Conservation (phyloP, 2,329 filamentous ascomycete genomes). For the Bretziella fagacearum region DNA sequence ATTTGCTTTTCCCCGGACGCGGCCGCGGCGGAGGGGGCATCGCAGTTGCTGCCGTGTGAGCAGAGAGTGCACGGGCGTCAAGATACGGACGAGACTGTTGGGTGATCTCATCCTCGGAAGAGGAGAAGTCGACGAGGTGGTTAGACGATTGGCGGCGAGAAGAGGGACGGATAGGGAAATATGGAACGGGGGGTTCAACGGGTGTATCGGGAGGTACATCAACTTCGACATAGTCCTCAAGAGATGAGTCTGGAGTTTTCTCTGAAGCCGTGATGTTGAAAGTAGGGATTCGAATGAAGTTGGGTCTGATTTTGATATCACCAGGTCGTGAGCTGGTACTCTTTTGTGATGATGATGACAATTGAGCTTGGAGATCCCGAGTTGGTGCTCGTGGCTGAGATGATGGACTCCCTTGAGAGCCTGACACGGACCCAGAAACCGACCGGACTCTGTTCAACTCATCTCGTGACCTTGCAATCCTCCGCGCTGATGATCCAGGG, state of each 20-base stretch:
- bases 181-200: background rate
- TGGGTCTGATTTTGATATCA: background rate
- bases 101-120: background rate
- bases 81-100: background rate
- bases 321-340: background rate
- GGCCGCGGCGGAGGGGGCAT: background rate
- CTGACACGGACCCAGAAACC: background rate
- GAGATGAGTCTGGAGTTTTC: background rate
- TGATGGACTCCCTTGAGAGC: background rate
- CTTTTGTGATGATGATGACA: background rate
- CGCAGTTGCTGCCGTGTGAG: background rate
- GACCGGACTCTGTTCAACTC: background rate
- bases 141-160: background rate
- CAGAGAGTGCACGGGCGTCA: background rate
- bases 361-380: background rate
- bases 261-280: too few species aligned
- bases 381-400: background rate
- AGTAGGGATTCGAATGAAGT: background rate
- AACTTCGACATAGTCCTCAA: constrained; percentile 4
- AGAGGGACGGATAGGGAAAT: background rate
- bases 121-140: background rate
- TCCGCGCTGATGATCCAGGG: background rate
- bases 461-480: constrained; percentile 1
- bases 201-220: background rate
- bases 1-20: background rate